phyloP scores from a whole-genome alignment of 1,139 yeast genomes.

The Geotrichum cucujoidarum region DNA sequence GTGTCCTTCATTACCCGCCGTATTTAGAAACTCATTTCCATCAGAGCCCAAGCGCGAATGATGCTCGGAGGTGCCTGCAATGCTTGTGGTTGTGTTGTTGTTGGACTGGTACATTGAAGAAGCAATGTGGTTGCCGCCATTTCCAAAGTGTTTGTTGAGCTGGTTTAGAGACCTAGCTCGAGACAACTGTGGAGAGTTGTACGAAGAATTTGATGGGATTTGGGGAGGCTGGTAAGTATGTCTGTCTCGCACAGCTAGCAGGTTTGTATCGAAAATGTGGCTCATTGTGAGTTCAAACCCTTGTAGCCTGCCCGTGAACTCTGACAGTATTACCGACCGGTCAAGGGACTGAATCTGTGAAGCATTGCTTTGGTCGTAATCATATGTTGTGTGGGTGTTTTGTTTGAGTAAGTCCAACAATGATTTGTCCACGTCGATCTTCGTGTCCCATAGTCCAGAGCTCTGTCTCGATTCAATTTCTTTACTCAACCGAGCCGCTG shows the following conservation, averaged over 20 bases:
- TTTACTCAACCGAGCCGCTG: background rate
- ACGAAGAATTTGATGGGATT: background rate
- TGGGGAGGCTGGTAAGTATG: background rate
- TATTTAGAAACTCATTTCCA: background rate
- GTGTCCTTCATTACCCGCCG: conserved; percentile 1
- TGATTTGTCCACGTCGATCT: background rate
- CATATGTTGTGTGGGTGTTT: background rate
- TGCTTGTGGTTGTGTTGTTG: conserved; percentile 1
- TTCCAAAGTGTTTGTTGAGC: background rate
- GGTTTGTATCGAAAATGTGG: background rate
- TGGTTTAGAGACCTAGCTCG: conserved; percentile 12
- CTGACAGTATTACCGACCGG: background rate
- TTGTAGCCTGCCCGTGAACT: background rate
- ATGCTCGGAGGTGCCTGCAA: background rate
- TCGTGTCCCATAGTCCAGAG: conserved; percentile 5
- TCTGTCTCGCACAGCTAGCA: background rate
- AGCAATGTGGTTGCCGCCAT: background rate
- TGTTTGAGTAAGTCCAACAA: background rate
- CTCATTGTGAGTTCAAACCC: conserved; percentile 6
- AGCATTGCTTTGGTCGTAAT: background rate
- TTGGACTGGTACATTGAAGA: background rate
- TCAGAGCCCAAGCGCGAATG: background rate
- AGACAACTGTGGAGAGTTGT: background rate
- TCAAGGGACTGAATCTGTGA: background rate
- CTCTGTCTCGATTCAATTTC: conserved; percentile 1